Percentiles rank a stretch among this genome's conserved stretches.
Evolutionary conservation across 2,329 filamentous ascomycete species (phyloP).

Genomic region (Xylaria hypoxylon): DNA sequence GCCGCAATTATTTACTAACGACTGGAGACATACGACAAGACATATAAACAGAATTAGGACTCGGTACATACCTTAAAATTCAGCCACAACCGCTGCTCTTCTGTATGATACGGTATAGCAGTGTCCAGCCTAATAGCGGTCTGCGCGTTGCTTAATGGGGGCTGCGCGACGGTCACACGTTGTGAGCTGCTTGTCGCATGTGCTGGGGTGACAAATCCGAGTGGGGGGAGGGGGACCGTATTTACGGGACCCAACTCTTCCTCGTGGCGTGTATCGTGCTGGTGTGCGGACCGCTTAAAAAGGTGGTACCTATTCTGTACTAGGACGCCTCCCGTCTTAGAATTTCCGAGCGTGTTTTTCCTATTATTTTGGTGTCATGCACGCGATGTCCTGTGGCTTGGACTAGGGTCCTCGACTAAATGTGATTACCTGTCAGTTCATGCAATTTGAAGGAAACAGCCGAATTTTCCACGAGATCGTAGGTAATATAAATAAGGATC

Average conservation of each 20-base stretch:
- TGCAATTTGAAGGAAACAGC: slow-evolving; percentile 18
- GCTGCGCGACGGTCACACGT: slow-evolving; percentile 36
- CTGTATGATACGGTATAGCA: slow-evolving; percentile 2
- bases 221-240: slow-evolving; percentile 30
- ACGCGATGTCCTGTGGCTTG: slow-evolving; percentile 41
- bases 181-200: slow-evolving; percentile 34
- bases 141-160: slow-evolving; percentile 31
- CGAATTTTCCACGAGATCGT: slow-evolving; percentile 21
- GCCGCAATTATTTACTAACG: background rate
- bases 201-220: slow-evolving; percentile 40
- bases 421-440: slow-evolving; percentile 33
- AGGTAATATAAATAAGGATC: slow-evolving; percentile 16
- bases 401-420: slow-evolving; percentile 17
- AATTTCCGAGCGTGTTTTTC: background rate
- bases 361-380: slow-evolving; percentile 35
- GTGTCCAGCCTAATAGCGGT: slow-evolving; percentile 26
- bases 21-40: background rate
- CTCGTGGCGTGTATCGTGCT: slow-evolving; percentile 43
- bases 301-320: slow-evolving; percentile 44
- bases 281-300: slow-evolving; percentile 22
- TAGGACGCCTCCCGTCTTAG: slow-evolving; percentile 33
- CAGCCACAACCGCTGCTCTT: slow-evolving; percentile 12
- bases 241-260: slow-evolving; percentile 39
- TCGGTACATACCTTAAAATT: slow-evolving; percentile 26
- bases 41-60: slow-evolving; percentile 9